These are phyloP conservation scores for Xylariaceae sp. DNA, from an alignment of 2,329 filamentous ascomycete genomes.

Conservation along the genomic window DNA sequence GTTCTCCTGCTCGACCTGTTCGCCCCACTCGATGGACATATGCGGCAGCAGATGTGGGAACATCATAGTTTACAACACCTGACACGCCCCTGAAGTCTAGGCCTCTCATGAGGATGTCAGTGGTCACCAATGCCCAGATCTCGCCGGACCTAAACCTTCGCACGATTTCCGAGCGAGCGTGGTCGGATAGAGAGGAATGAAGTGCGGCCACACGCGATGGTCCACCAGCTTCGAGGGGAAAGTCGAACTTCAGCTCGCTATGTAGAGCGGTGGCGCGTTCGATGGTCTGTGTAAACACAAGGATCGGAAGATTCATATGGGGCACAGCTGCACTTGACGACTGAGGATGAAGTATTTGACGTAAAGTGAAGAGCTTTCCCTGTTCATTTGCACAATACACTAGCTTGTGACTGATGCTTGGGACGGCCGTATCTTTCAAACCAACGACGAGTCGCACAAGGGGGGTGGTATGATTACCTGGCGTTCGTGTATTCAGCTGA, in stretches of 20 bases:
- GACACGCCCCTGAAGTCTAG: constrained; percentile 95
- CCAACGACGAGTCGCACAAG: constrained; percentile 89
- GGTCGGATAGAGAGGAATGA: constrained; percentile 78
- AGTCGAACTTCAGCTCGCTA: constrained; percentile 89
- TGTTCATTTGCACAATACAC: constrained; percentile 89
- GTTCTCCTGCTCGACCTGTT: constrained; percentile 83
- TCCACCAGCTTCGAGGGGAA: constrained; percentile 81
- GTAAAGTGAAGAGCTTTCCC: constrained; percentile 86
- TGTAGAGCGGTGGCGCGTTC: constrained; percentile 82
- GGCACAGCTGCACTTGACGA: constrained; percentile 52
- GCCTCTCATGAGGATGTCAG: constrained; percentile 84
- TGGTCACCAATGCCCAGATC: constrained; percentile 95
- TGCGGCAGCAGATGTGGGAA: constrained; percentile 80
- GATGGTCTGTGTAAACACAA: constrained; percentile 96
- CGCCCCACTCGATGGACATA: constrained; percentile 94
- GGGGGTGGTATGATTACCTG: constrained; percentile 42
- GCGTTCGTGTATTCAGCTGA: constrained; percentile 57
- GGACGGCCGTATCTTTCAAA: constrained; percentile 90
- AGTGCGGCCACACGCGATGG: constrained; percentile 81
- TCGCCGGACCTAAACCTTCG: constrained; percentile 84
- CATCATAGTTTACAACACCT: constrained; percentile 95
- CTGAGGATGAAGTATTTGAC: constrained; percentile 79
- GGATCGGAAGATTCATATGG: constrained; percentile 75
- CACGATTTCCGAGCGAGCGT: constrained; percentile 75
- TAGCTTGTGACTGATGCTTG: constrained; percentile 84